A percentile compares a stretch with the other conserved stretches of the same genome.
These are phyloP conservation scores for Malus hybrid DNA, from an alignment of 331 rosid species.

Conservation along the genomic window DNA sequence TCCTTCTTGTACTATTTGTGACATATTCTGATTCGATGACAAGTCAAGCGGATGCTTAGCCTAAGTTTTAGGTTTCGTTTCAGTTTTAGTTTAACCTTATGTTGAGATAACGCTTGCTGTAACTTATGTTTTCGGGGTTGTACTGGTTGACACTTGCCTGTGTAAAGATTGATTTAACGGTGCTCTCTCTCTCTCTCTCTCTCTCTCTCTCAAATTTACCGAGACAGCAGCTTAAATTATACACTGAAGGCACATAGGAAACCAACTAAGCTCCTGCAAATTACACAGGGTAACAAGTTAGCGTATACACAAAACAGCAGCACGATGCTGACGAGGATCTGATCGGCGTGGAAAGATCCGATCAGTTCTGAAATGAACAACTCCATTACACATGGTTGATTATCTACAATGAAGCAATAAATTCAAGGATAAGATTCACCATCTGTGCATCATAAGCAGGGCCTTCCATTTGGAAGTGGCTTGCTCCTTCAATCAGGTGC, in stretches of 20 bases:
- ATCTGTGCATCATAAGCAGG: constrained; percentile 65
- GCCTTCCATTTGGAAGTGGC: constrained; percentile 96
- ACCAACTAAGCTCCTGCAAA: constrained; percentile 27
- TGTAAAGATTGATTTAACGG: constrained; percentile 15
- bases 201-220: not conserved
- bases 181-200: not conserved
- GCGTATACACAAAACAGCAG: constrained; percentile 5
- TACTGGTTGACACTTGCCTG: constrained; percentile 10
- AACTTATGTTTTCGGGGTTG: constrained; percentile 3
- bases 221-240: not conserved
- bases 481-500: constrained; percentile 64
- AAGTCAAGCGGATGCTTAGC: constrained; percentile 5
- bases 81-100: constrained; percentile 8
- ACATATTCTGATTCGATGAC: constrained; percentile 12
- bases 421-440: constrained; percentile 58
- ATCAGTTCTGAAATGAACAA: not conserved
- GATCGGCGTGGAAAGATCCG: not conserved
- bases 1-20: constrained; percentile 12
- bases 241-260: constrained; percentile 11
- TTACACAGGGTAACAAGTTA: constrained; percentile 8
- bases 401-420: constrained; percentile 41
- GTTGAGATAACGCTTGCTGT: constrained; percentile 6
- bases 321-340: too few species aligned
- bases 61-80: constrained; percentile 10
- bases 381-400: not conserved